These are phyloP conservation scores for Gymnopus androsaceus DNA, from an alignment of 1,284 basidiomycete genomes.

Conservation along the genomic window DNA sequence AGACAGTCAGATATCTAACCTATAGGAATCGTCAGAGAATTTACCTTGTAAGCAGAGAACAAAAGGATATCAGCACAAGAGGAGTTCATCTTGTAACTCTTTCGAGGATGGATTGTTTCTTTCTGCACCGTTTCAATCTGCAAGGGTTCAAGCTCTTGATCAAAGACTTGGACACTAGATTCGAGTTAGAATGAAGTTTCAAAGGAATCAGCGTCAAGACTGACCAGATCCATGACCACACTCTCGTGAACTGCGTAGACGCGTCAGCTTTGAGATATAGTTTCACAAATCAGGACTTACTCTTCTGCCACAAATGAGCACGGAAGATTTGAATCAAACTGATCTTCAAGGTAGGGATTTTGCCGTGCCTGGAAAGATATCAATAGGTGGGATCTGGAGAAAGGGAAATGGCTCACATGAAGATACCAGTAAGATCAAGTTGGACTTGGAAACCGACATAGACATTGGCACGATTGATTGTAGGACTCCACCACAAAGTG, in stretches of 20 bases:
- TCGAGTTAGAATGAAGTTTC: conserved; percentile 4
- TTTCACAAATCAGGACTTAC: conserved; percentile 43
- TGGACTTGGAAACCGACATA: conserved; percentile 99
- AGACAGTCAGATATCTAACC: neutral
- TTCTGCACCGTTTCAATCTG: conserved; percentile 99
- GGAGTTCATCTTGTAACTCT: conserved; percentile 99
- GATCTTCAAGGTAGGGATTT: conserved; percentile 97
- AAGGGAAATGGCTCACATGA: conserved; percentile 56
- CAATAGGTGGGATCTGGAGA: conserved; percentile 6
- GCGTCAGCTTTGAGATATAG: conserved; percentile 13
- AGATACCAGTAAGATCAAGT: conserved; percentile 93
- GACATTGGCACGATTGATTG: conserved; percentile 97
- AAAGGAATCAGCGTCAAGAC: conserved; percentile 29
- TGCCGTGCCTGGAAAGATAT: conserved; percentile 76
- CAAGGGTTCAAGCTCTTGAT: conserved; percentile 97
- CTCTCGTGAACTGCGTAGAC: conserved; percentile 72
- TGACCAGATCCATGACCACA: conserved; percentile 93
- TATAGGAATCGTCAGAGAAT: conserved; percentile 10
- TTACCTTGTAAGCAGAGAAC: conserved; percentile 90
- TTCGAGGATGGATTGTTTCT: conserved; percentile 98
- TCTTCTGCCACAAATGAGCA: conserved; percentile 99
- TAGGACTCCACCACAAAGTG: conserved; percentile 99
- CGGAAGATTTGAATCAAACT: conserved; percentile 99
- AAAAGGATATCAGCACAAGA: conserved; percentile 95
- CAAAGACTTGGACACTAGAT: conserved; percentile 92